Conservation (phyloP, 192 early-diverging fungal species). For the Rhizoclosmatium sp. region DNA sequence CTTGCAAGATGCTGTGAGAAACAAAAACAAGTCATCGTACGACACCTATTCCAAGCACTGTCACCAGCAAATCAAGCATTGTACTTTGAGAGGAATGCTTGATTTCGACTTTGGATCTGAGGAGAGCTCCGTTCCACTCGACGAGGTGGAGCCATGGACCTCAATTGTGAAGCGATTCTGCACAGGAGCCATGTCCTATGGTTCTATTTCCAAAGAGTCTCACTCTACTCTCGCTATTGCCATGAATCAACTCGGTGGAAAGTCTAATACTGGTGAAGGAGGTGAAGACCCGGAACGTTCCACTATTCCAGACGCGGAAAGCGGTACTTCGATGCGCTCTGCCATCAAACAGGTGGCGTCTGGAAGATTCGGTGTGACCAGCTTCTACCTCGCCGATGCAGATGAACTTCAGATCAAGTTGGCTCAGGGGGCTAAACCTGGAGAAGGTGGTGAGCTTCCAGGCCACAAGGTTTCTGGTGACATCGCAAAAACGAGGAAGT, state of each 20-base stretch:
- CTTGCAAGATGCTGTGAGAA: slow-evolving; percentile 94
- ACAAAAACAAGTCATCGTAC: slow-evolving; percentile 89
- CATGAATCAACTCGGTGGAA: slow-evolving; percentile 96
- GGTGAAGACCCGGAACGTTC: slow-evolving; percentile 94
- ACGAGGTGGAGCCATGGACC: slow-evolving; percentile 98
- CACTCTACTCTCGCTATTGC: slow-evolving; percentile 92
- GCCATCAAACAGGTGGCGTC: slow-evolving; percentile 99
- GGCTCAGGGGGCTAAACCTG: slow-evolving; percentile 99
- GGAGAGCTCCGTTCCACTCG: slow-evolving; percentile 81
- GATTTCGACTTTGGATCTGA: slow-evolving; percentile 75
- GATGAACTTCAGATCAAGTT: slow-evolving; percentile 99
- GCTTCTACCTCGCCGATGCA: slow-evolving; percentile 90
- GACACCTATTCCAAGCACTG: slow-evolving; percentile 82
- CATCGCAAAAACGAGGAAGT: slow-evolving; percentile 85
- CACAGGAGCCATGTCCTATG: slow-evolving; percentile 99
- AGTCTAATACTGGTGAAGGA: slow-evolving; percentile 98
- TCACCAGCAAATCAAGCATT: slow-evolving; percentile 83
- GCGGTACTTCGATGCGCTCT: slow-evolving; percentile 86
- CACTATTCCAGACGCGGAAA: slow-evolving; percentile 55
- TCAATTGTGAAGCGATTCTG: slow-evolving; percentile 93
- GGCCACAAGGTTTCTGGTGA: slow-evolving; percentile 64
- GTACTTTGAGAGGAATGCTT: slow-evolving; percentile 93
- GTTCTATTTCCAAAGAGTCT: slow-evolving; percentile 94
- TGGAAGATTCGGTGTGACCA: slow-evolving; percentile 97
- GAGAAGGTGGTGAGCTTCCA: slow-evolving; percentile 92